Percentiles rank a stretch among this genome's conserved stretches.
These are phyloP conservation scores for Terfezia boudieri DNA, from an alignment of 495 filamentous ascomycete genomes.

Conservation along the genomic window DNA sequence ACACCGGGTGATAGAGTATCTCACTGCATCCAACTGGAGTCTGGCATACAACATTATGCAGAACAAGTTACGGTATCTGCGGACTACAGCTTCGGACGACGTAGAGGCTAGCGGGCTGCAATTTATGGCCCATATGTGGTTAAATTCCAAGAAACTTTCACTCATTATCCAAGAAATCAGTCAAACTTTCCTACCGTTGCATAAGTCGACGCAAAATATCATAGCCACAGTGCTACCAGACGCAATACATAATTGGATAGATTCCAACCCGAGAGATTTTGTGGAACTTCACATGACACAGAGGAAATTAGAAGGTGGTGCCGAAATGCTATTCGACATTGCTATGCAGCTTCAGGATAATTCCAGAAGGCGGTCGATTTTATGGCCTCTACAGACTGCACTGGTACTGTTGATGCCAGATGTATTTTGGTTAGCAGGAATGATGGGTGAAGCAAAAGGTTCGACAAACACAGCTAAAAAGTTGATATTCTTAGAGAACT, in stretches of 20 bases:
- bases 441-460: conserved; percentile 34
- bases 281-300: conserved; percentile 33
- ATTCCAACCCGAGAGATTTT: conserved; percentile 38
- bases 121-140: conserved; percentile 35
- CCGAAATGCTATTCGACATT: conserved; percentile 43
- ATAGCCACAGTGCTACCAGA: conserved; percentile 35
- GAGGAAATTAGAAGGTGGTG: conserved; percentile 34
- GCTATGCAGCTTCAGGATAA: conserved; percentile 33
- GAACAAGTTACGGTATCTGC: conserved; percentile 23
- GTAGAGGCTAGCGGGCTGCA: conserved; percentile 29
- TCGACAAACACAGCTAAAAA: conserved; percentile 33
- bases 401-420: conserved; percentile 39
- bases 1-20: conserved; percentile 30
- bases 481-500: conserved; percentile 35
- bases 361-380: conserved; percentile 27
- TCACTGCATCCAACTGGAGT: conserved; percentile 38
- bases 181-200: conserved; percentile 38
- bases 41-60: conserved; percentile 34
- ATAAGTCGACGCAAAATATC: conserved; percentile 37
- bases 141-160: conserved; percentile 35
- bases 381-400: conserved; percentile 38
- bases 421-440: conserved; percentile 40
- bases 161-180: conserved; percentile 38
- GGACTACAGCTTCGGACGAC: conserved; percentile 26
- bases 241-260: conserved; percentile 38